A percentile compares a stretch with the other conserved stretches of the same genome.
Evolutionary conservation across 2,329 filamentous ascomycete genomes (phyloP).

Genomic region (Lasiodiplodia sp.): DNA sequence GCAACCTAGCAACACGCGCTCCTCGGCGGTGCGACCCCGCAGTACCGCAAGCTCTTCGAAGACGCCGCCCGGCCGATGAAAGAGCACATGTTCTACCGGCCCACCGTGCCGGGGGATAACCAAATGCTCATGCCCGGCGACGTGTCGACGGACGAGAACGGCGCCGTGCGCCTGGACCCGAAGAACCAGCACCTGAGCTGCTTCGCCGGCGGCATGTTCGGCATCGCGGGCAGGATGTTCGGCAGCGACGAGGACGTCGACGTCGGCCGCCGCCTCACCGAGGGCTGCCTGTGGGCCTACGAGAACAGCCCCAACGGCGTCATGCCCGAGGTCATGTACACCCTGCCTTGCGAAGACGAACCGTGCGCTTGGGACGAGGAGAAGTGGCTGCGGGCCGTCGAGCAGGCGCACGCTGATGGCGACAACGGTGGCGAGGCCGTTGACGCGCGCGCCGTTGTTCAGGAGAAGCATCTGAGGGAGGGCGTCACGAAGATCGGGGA

Average conservation of each 20-base stretch:
- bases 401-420: not conserved
- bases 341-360: slow-evolving; percentile 56
- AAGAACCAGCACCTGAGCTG: slow-evolving; percentile 57
- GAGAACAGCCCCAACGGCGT: slow-evolving; percentile 63
- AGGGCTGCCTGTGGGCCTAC: slow-evolving; percentile 70
- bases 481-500: slow-evolving; percentile 1
- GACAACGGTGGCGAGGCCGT: not conserved
- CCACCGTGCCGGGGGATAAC: slow-evolving; percentile 41
- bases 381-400: slow-evolving; percentile 54
- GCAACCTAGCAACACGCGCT: slow-evolving; percentile 46
- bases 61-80: slow-evolving; percentile 52
- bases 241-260: slow-evolving; percentile 59
- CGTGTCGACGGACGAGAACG: slow-evolving; percentile 36
- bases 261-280: slow-evolving; percentile 64
- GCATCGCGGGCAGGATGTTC: slow-evolving; percentile 65
- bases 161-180: slow-evolving; percentile 14
- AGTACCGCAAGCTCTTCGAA: slow-evolving; percentile 66
- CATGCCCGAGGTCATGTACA: slow-evolving; percentile 66
- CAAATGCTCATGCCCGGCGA: slow-evolving; percentile 42
- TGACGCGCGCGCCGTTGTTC: not conserved
- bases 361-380: slow-evolving; percentile 63
- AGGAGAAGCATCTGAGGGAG: not conserved
- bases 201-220: slow-evolving; percentile 69
- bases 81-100: slow-evolving; percentile 57
- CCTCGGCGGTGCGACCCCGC: slow-evolving; percentile 51